Evolutionary conservation across 331 rosid species (phyloP), one percentile per base, ranked within the genome.

Genomic region (Pyracantha coccinea): DNA sequence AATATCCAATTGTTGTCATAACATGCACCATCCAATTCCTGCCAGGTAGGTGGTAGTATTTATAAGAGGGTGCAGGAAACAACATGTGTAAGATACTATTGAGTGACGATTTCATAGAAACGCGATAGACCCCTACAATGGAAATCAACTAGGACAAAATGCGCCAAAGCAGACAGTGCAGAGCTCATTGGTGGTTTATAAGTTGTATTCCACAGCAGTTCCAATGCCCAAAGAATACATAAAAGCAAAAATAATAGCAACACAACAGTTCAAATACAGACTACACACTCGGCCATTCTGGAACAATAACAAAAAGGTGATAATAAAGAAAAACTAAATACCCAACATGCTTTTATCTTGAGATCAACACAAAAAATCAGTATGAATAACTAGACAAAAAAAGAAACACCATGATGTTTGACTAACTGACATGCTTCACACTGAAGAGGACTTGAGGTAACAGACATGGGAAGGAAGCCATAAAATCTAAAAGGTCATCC

Each of bases 1-100:
- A 85, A 59, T 68, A 79, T 32, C 97, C 97, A 93, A 74, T 82
- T 75, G 77, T 90, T 93, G 80, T 78, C 77, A 24, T 54, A 66
- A 44, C 98, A 93, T 71, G 85, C 66, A 31, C 54, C 84, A 77
- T 93, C 97, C 69, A 93, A 70, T 82, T 89, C 97, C 97, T 90
- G 96, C 83, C 81, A 77, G 59, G 61, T 75, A 70, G 54, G 75
- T 68, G 79, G n/a, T 69, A 19, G 52, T 53, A 53, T 53, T 70
- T 65, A 72, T 5, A 59, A 71, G 54, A 77, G 69, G 55, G 66
- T 19, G 21, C 19, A 14, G 28, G 69, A 41, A 31, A 54, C 61
- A 72, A 52, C 17, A 31, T 11, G 7, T 27, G 14, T 76, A 25
- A 19, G 55, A 47, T 16, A 32, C 35, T 21, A 16, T 4, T 8